Evolutionary conservation across 2,329 filamentous ascomycete species (phyloP), one percentile per base, ranked within the genome.

Genomic region (Bertia moriformis): DNA sequence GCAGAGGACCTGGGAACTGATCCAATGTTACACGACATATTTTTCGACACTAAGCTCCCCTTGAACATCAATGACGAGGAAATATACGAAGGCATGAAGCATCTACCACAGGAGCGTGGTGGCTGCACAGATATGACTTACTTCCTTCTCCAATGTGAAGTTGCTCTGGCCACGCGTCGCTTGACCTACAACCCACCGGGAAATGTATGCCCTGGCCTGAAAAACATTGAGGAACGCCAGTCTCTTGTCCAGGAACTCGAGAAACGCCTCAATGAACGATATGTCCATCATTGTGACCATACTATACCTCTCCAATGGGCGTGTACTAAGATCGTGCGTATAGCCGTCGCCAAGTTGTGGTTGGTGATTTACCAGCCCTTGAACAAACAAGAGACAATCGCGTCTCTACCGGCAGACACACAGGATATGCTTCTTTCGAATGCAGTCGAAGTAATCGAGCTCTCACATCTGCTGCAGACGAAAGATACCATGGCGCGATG

Each of bases 281-380:
- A 75, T 45, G 56, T 77, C 15, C 57, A 58, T 24, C 61, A 75
- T 41, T 67, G 66, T 38, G 56, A 70, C 41, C 62, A 65, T 49
- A 53, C 60, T 32, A 59, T 44, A 14, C 64, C 70, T 0, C 58
- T 84, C 1, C 76, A 76, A 44, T 84, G 79, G 77, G 71, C 82
- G 18, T 71, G 71, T 4, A 76, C 73, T 3, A 81, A 79, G 19
- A 66, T 84, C 18, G 69, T 74, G 3, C 72, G 81, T 5, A 64
- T 89, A 19, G 75, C 87, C 44, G 72, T 87, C 59, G 77, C 78
- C 39, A 89, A 87, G 57, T n/a, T n/a, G n/a, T n/a, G n/a, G n/a
- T 74, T 87, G 63, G 84, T 78, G 61, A 66, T 91, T 24, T 69
- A 87, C 43, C 69, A 85, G 2, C 83, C 89, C 49, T 78, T 88